Base-by-base conservation (phyloP, 768 basidiomycete species). In the Lentinula lateritia region DNA sequence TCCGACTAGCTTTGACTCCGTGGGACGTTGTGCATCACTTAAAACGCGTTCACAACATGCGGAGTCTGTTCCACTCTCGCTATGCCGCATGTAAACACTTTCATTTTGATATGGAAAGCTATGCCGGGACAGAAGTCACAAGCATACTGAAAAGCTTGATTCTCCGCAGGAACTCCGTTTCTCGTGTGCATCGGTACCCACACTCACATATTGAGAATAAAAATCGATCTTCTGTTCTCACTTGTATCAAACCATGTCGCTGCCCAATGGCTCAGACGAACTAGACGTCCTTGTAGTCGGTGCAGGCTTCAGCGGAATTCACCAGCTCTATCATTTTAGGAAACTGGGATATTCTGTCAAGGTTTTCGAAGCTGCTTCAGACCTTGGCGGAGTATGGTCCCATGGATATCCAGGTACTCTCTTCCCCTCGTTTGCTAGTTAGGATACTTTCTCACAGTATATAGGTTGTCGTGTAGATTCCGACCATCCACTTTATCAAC, bases 301-400 rank as follows among this genome's bases (percentile, higher is more conserved):
- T 2, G 58, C 58, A 5, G 58, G 58, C 23, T 50, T 59, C 28
- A 50, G 58, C n/a, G 58, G 58, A 18, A 59, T 59, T 18, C 39
- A 59, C 28, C 58, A 48, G 9, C 58, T 59, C 15, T 50, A 59
- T 45, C 28, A 50, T 8, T 18, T 53, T 28, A 61, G 64, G 2
- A 54, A 62, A 32, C 28, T 57, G 28, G 61, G 61, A 4, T 53
- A 62, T 28, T 43, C 46, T 35, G 59, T 63, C 53, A 62, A 56
- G 35, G 28, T 65, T 12, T 62, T 63, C 52, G 66, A 65, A 58
- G 65, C 65, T 3, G 61, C 50, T 9, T 43, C 54, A 16, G 61
- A 61, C 46, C 23, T 66, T 35, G 66, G 66, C 4, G 66, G 66
- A 3, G 48, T 52, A 9, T 66, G 66, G 66, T 55, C 62, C 58